Percentiles rank a stretch among this genome's conserved stretches.
These are phyloP conservation scores for Lichenothelia convexa DNA, from an alignment of 495 filamentous ascomycete genomes.

Conservation along the genomic window DNA sequence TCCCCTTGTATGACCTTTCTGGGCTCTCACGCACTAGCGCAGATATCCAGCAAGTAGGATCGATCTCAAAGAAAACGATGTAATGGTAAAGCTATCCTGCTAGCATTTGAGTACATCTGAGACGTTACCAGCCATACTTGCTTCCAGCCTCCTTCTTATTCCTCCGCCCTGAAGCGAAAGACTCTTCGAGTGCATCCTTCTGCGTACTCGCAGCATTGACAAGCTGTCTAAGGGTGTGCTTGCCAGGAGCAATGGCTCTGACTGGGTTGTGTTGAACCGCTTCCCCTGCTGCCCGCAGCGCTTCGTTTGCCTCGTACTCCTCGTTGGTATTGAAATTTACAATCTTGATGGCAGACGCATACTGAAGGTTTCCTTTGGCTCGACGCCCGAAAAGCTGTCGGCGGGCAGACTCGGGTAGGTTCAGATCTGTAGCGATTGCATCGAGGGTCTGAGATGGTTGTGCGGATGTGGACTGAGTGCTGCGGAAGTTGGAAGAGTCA, in stretches of 20 bases:
- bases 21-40: too few species aligned
- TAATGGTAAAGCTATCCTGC: too few species aligned
- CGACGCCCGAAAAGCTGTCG: conserved; percentile 69
- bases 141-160: conserved; percentile 63
- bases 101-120: too few species aligned
- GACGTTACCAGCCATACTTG: conserved; percentile 62
- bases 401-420: conserved; percentile 51
- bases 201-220: conserved; percentile 64
- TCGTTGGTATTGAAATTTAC: conserved; percentile 69
- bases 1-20: too few species aligned
- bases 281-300: conserved; percentile 46
- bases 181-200: conserved; percentile 71
- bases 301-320: conserved; percentile 72
- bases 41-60: too few species aligned
- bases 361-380: conserved; percentile 15
- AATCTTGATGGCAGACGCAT: conserved; percentile 27
- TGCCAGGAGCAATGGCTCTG: conserved; percentile 66
- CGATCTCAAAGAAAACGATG: too few species aligned
- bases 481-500: too few species aligned
- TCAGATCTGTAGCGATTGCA: conserved; percentile 51
- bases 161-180: conserved; percentile 55
- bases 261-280: conserved; percentile 61
- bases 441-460: conserved; percentile 31
- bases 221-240: conserved; percentile 73
- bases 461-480: neutral